phyloP scores from a whole-genome alignment of 2,329 filamentous ascomycete species.

The Bretziella fagacearum region DNA sequence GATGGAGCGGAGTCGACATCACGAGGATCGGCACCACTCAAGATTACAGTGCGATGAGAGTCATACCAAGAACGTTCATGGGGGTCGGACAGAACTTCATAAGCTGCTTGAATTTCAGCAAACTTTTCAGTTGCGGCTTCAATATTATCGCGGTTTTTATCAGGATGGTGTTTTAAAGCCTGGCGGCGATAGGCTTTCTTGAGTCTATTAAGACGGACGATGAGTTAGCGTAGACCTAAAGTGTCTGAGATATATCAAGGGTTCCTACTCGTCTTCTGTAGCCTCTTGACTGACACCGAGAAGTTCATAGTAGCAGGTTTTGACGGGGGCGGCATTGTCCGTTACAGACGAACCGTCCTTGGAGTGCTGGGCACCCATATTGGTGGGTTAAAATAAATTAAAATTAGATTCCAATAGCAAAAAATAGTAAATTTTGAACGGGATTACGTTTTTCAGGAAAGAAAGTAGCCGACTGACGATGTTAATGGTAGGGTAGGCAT shows the following conservation, averaged over 20 bases:
- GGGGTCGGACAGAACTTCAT: constrained; percentile 88
- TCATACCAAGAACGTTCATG: constrained; percentile 98
- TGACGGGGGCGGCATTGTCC: constrained; percentile 27
- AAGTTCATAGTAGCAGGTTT: constrained; percentile 75
- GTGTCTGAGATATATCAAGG: neutral
- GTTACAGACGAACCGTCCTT: constrained; percentile 21
- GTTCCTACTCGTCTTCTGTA: constrained; percentile 66
- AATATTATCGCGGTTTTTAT: constrained; percentile 77
- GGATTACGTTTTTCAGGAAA: too few species aligned
- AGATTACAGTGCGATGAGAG: constrained; percentile 72
- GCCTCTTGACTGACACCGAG: constrained; percentile 56
- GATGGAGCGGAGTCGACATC: constrained; percentile 33
- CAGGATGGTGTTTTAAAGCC: constrained; percentile 84
- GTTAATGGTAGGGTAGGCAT: too few species aligned
- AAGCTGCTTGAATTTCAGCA: constrained; percentile 80
- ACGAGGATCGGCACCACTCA: constrained; percentile 43
- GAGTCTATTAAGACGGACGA: constrained; percentile 37
- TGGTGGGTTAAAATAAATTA: too few species aligned
- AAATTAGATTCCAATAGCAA: too few species aligned
- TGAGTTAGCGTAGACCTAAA: neutral
- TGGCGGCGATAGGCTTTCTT: constrained; percentile 86
- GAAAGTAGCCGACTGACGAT: too few species aligned
- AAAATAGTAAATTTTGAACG: too few species aligned
- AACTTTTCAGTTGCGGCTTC: constrained; percentile 73
- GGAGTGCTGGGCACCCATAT: constrained; percentile 42